These are phyloP conservation scores for Omphalea diandra DNA, from an alignment of 441 rosid species.

Conservation along the genomic window DNA sequence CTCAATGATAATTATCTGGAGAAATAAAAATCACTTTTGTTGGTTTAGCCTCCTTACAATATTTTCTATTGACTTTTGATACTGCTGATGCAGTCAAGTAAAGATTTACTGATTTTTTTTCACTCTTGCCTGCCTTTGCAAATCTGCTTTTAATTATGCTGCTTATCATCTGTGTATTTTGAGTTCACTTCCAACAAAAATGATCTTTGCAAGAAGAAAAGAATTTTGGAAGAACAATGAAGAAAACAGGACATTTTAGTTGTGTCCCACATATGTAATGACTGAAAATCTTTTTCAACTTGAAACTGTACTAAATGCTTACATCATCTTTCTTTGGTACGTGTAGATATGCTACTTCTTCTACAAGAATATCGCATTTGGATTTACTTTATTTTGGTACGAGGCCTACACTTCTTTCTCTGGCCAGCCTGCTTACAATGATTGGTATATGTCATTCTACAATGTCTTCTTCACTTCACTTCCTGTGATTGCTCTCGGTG, in stretches of 20 bases:
- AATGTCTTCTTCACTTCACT: slow-evolving; percentile 97
- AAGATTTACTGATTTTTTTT: not conserved
- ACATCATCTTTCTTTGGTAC: slow-evolving; percentile 5
- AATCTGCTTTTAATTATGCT: not conserved
- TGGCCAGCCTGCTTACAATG: slow-evolving; percentile 90
- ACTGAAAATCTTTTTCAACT: not conserved
- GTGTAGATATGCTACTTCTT: slow-evolving; percentile 91
- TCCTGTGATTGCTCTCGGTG: slow-evolving; percentile 93
- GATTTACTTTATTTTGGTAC: slow-evolving; percentile 84
- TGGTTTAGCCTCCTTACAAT: not conserved
- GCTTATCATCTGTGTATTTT: not conserved
- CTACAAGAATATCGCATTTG: slow-evolving; percentile 88
- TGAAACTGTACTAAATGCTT: not conserved
- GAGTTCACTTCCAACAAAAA: no score
- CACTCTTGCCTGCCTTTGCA: not conserved
- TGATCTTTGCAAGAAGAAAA: no score
- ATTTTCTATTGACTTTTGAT: not conserved
- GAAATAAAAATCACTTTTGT: not conserved
- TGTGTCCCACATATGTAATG: not conserved
- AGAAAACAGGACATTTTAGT: not conserved
- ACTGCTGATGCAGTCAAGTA: not conserved
- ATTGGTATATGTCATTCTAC: slow-evolving; percentile 88
- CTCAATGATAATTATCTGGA: slow-evolving; percentile 3
- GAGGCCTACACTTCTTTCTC: slow-evolving; percentile 92
- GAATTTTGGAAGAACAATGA: no score